Conservation (phyloP, 305 asterid species). For the Fraxinus nigra region DNA sequence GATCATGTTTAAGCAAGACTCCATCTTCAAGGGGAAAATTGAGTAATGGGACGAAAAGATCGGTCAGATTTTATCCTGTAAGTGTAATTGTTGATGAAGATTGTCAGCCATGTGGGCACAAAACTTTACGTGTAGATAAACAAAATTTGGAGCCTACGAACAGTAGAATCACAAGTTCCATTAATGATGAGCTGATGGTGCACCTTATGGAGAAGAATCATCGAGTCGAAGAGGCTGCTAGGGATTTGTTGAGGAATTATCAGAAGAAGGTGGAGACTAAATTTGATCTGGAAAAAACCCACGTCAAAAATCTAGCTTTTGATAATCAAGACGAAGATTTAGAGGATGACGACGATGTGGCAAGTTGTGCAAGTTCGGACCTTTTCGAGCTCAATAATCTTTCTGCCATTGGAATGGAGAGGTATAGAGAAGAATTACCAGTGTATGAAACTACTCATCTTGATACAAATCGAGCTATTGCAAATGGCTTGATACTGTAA, state of each 20-base stretch:
- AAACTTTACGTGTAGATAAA: slow-evolving; percentile 30
- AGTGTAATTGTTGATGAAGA: slow-evolving; percentile 66
- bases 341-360: slow-evolving; percentile 44
- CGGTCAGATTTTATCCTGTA: slow-evolving; percentile 70
- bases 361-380: slow-evolving; percentile 83
- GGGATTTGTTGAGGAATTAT: slow-evolving; percentile 55
- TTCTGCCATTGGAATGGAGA: slow-evolving; percentile 72
- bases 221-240: slow-evolving; percentile 58
- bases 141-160: slow-evolving; percentile 5
- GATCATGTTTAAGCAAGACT: slow-evolving; percentile 83
- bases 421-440: slow-evolving; percentile 72
- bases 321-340: slow-evolving; percentile 24
- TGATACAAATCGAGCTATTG: slow-evolving; percentile 53
- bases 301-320: slow-evolving; percentile 20
- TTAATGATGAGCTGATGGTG: slow-evolving; percentile 45
- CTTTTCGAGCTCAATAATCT: slow-evolving; percentile 85
- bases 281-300: slow-evolving; percentile 31
- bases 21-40: slow-evolving; percentile 57
- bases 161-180: slow-evolving; percentile 26
- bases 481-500: slow-evolving; percentile 59
- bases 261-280: slow-evolving; percentile 43
- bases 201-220: slow-evolving; percentile 61
- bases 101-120: slow-evolving; percentile 56
- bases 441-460: slow-evolving; percentile 80
- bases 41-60: slow-evolving; percentile 50